phyloP scores from a whole-genome alignment of 176 grass and related monocot genomes.

The Echinochloa phyllopogon region DNA sequence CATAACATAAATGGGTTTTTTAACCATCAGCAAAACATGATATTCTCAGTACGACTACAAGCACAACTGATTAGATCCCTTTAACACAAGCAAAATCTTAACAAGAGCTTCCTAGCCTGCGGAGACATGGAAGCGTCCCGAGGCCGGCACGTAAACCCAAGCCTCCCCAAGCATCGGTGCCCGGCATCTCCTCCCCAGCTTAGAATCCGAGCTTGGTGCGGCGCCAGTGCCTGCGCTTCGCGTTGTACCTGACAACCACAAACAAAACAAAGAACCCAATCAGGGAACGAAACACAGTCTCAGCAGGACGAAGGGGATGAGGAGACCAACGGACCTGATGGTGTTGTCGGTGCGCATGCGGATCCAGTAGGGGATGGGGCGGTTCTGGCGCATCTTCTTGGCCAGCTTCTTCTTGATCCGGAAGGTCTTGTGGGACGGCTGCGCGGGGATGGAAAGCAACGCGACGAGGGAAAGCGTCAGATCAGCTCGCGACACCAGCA shows the following conservation, averaged over 20 bases:
- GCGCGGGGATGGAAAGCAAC: not conserved
- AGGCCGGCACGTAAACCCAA: conserved; percentile 1
- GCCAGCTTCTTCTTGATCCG: conserved; percentile 91
- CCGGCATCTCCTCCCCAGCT: conserved; percentile 28
- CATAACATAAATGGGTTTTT: conserved; percentile 6
- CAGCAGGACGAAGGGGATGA: not conserved
- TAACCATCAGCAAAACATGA: conserved; percentile 27
- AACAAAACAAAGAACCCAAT: not conserved
- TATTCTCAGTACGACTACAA: conserved; percentile 21
- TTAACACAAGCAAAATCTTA: conserved; percentile 37
- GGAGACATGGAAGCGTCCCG: not conserved
- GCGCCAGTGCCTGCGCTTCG: conserved; percentile 98
- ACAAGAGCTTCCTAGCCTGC: conserved; percentile 26
- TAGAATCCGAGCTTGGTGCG: conserved; percentile 95
- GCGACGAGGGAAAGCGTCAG: not conserved
- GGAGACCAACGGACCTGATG: conserved; percentile 57
- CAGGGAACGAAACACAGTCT: not conserved
- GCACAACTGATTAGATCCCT: conserved; percentile 42
- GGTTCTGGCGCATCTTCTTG: conserved; percentile 96
- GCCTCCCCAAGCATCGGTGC: not conserved
- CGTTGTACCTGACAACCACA: conserved; percentile 68
- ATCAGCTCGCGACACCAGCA: not conserved
- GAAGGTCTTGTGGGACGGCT: conserved; percentile 98
- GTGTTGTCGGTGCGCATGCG: conserved; percentile 95
- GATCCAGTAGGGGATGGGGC: conserved; percentile 96